phyloP scores from a whole-genome alignment of 371 early-diverging fungal genomes.

The Mucor indicus region DNA sequence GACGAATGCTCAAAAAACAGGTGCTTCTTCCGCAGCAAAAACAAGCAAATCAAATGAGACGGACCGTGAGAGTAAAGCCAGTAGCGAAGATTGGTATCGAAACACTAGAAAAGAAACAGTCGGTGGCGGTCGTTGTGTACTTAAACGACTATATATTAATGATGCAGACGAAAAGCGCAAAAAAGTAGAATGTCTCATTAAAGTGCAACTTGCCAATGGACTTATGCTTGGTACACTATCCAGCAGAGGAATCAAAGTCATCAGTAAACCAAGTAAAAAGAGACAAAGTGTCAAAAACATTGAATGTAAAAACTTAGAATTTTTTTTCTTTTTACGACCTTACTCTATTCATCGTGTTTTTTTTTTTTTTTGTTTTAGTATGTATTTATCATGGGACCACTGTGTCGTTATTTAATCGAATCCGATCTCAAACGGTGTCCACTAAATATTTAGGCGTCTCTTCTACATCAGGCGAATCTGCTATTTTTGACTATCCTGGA shows the following conservation, averaged over 20 bases:
- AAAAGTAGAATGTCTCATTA: conserved; percentile 63
- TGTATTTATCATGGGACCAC: conserved; percentile 83
- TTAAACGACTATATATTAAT: conserved; percentile 72
- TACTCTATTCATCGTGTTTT: conserved; percentile 38
- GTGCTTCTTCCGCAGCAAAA: background rate
- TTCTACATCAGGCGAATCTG: conserved; percentile 24
- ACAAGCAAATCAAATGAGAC: no score
- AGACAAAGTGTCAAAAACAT: conserved; percentile 75
- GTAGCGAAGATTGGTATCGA: conserved; percentile 30
- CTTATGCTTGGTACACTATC: conserved; percentile 59
- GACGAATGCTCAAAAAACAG: conserved; percentile 3
- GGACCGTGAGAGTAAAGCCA: conserved; percentile 41
- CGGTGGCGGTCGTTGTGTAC: conserved; percentile 61
- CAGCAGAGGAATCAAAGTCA: conserved; percentile 73
- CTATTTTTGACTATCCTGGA: no score
- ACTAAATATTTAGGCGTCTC: conserved; percentile 80
- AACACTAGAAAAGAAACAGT: conserved; percentile 19
- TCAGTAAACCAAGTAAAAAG: conserved; percentile 77
- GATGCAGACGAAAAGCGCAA: conserved; percentile 77
- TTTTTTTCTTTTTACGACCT: background rate
- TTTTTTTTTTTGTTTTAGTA: conserved; percentile 25
- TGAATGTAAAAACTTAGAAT: conserved; percentile 36
- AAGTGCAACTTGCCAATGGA: conserved; percentile 58
- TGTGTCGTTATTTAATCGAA: no score
- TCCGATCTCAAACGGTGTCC: conserved; percentile 85